Conservation (phyloP, 768 basidiomycete species). For the Naganishia vishniacii region DNA sequence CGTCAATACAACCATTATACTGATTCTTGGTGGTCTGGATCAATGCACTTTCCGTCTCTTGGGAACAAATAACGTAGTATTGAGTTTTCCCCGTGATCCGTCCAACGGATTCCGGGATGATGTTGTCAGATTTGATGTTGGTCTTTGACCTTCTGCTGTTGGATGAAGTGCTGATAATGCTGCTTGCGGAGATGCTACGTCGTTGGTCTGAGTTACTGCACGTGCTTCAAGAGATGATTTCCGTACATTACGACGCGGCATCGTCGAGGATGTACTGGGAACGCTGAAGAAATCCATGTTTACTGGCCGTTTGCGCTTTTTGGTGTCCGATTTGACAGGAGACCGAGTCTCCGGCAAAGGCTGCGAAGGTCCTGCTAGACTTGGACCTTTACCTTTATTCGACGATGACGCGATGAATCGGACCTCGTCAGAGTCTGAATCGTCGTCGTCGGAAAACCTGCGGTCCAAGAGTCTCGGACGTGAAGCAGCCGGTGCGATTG, state of each 20-base stretch:
- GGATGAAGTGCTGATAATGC: neutral
- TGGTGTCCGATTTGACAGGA: neutral
- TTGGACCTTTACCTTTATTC: neutral
- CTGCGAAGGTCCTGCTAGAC: neutral
- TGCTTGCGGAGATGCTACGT: neutral
- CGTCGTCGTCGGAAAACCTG: neutral
- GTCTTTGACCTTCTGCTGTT: neutral
- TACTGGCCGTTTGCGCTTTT: neutral
- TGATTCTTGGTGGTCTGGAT: too few relatives aligned
- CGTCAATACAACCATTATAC: too few relatives aligned
- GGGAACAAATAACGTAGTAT: constrained; percentile 2
- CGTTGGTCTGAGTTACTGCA: neutral
- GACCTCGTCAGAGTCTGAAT: neutral
- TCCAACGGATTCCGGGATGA: neutral
- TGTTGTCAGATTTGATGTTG: neutral
- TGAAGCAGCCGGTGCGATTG: neutral
- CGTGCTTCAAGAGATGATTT: neutral
- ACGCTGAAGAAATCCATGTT: constrained; percentile 19
- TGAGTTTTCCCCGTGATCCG: neutral
- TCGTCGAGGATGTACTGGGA: neutral
- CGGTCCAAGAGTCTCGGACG: neutral
- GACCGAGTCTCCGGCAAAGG: neutral
- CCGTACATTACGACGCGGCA: neutral
- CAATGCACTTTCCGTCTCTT: constrained; percentile 16
- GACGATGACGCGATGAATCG: neutral